Base-by-base conservation (phyloP, 139 green algal genomes). In the Haematococcus lacustris region DNA sequence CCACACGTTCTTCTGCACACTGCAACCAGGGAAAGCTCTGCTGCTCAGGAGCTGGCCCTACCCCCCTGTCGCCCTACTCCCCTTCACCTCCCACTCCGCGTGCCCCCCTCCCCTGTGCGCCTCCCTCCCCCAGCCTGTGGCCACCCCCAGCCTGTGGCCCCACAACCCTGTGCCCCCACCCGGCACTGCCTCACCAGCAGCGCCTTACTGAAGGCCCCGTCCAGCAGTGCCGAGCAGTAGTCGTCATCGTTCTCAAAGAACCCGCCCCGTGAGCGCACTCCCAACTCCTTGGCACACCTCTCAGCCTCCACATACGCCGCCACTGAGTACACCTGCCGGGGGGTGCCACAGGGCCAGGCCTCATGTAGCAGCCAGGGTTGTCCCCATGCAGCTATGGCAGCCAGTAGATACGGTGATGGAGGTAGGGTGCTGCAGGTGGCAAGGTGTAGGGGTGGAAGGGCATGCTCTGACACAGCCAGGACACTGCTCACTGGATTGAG, bases 151-250 rank as follows among this genome's bases (percentile, higher is more conserved):
- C 17, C 47, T 59, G 47, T 59, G 47, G 47, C 47, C n/a, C n/a
- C 47, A 23, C 9, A 21, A 64, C 26, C 4, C 53, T 34, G 23
- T 64, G 13, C 30, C 53, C 26, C 30, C 4, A 30, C 30, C 23
- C 26, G 53, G 13, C 26, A 9, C 33, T 21, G 23, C 30, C 53
- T 64, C 53, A 88, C 82, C 60, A 73, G 28, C 26, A 89, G 23
- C 6, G 72, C 71, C 73, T 95, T 95, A 66, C 78, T 73, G 64
- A 93, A 96, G 23, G 88, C 91, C 1, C 90, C 91, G 65, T 95
- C 91, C 2, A 88, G 60, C 32, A 94, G 51, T 0, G 88, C 88
- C 0, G 73, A 68, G 67, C 76, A 82, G 70, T 83, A 94, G 75
- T 94, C 90, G 38, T 89, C 86, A 63, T 95, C 85, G 0, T 3